A percentile compares a stretch with the other conserved stretches of the same genome.
Conservation (phyloP, 1,284 basidiomycete genomes). For the Rhodotorula sp. region DNA sequence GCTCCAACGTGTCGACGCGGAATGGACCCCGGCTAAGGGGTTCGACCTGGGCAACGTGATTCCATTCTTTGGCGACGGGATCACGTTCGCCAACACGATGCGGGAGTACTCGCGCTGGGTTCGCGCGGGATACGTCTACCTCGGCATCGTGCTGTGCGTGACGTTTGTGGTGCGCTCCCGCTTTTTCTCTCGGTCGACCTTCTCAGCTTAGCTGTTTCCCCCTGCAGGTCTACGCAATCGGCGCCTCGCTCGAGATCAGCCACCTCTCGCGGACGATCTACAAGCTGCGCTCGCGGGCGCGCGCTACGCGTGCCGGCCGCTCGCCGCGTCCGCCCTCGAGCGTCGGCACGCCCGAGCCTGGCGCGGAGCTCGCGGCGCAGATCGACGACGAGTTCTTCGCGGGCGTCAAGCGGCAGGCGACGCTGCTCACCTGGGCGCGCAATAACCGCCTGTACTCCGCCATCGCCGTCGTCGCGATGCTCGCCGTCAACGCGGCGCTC, state of each 20-base stretch:
- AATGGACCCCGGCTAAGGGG: conserved; percentile 9
- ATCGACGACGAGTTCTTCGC: conserved; percentile 10
- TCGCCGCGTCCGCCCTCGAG: not conserved
- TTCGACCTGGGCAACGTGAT: conserved; percentile 14
- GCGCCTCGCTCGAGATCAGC: conserved; percentile 20
- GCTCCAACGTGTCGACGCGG: not conserved
- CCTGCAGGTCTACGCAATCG: conserved; percentile 22
- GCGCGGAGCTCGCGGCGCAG: not conserved
- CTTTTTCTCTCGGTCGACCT: not conserved
- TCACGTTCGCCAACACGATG: conserved; percentile 1
- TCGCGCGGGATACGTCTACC: conserved; percentile 5
- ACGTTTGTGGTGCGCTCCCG: conserved; percentile 21
- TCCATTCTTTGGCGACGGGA: conserved; percentile 1
- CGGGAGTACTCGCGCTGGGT: conserved; percentile 1
- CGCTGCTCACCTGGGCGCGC: conserved; percentile 26
- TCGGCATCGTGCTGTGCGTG: not conserved
- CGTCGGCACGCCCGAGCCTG: not conserved
- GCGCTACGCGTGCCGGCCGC: not conserved
- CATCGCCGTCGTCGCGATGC: conserved; percentile 17
- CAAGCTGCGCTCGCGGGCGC: not conserved
- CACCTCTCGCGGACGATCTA: conserved; percentile 14
- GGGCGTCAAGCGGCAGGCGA: conserved; percentile 7
- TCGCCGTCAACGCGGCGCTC: not conserved
- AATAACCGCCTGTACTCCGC: conserved; percentile 25
- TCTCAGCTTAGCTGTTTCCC: not conserved